Evolutionary conservation across 2,329 filamentous ascomycete species (phyloP), one percentile per base, ranked within the genome.

Genomic region (Colletotrichum magnum): DNA sequence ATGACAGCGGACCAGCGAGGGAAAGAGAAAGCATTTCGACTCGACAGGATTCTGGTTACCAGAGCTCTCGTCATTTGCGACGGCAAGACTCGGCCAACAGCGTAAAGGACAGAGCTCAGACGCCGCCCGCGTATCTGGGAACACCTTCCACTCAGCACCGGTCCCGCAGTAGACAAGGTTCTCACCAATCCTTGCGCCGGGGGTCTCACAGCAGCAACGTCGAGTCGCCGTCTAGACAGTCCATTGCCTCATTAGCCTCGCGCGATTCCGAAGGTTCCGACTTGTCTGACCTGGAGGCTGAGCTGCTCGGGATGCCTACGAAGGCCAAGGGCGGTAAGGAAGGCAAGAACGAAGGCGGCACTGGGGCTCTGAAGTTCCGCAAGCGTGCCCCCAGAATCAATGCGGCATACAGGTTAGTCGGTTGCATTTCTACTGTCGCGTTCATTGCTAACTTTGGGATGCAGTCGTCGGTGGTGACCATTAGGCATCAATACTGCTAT

Each of bases 201-300:
- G 58, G 45, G 5, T 68, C 63, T 50, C 64, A 62, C 15, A 63
- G 64, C 39, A 70, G 68, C 21, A 68, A 61, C 6, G 43, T 48
- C 36, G 63, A 58, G 16, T 71, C 68, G 41, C 71, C 69, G 13
- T 71, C 69, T 16, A 57, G 66, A 21, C 60, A 66, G 6, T 71
- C 69, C 45, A 58, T 36, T 16, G 57, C 58, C 5, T 69, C 70
- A 7, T 59, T 36, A 13, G 61, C 28, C 16, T 71, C 69, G 13
- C 41, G 36, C 32, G 58, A 52, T n/a, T 58, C 58, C 15, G 64
- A 71, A 28, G 64, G 75, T 2, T 82, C 80, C 10, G 80, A 80
- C 7, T 71, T 82, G 50, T 79, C 80, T 64, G 81, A 79, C 6
- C 69, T 82, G 10, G 80, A 82, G 68, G 80, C 80, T 2, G 80